Evolutionary conservation across 306 rosid species (phyloP).

Genomic region (Pyrus pyrifolia): DNA sequence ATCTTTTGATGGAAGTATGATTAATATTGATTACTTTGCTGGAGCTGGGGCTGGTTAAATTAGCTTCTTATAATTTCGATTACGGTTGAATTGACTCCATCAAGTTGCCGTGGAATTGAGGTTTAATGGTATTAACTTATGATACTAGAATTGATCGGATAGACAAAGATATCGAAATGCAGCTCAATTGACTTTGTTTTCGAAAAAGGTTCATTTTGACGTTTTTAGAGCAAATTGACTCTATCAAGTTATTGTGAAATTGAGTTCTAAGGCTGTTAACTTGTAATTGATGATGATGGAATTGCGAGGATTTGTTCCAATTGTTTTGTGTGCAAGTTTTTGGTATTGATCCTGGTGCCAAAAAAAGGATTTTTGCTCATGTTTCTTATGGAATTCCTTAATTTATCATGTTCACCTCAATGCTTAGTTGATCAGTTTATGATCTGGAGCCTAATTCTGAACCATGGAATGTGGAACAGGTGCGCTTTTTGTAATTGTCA

Average conservation of each 20-base stretch:
- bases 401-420: not conserved
- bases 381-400: not conserved
- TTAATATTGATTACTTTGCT: not conserved
- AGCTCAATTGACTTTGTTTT: not conserved
- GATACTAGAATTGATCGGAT: not conserved
- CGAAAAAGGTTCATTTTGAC: not conserved
- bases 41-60: not conserved
- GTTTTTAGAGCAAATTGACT: not conserved
- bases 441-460: conserved; percentile 23
- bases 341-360: not conserved
- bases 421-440: not conserved
- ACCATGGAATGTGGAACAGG: conserved; percentile 47
- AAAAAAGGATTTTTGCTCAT: not conserved
- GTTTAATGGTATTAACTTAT: not conserved
- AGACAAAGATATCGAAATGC: not conserved
- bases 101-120: not conserved
- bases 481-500: conserved; percentile 71
- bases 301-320: not conserved
- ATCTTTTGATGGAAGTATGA: not conserved
- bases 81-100: not conserved
- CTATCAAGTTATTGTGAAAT: not conserved
- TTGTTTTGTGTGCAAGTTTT: not conserved
- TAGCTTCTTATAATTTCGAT: not conserved
- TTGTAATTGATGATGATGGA: not conserved
- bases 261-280: not conserved